Evolutionary conservation across 139 green algal species (phyloP), one percentile per base, ranked within the genome.

Genomic region (Astrephomene gubernaculifera): DNA sequence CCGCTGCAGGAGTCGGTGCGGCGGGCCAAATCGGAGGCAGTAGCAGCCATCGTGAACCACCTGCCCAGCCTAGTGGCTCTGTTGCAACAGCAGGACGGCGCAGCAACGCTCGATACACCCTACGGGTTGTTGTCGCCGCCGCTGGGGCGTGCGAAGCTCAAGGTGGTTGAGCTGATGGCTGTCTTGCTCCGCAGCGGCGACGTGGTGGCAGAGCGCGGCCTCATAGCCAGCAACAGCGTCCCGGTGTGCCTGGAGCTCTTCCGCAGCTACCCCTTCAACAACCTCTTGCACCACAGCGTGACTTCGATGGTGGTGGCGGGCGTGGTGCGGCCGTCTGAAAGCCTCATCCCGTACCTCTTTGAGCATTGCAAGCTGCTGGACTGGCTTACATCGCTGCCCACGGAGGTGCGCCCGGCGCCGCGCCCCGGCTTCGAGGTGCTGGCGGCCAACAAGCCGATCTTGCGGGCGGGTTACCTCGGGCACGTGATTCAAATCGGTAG

Each of bases 191-290:
- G 91, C 82, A 94, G 92, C 22, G 92, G 91, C 8, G 89, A 90
- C 38, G 44, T 88, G 1, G 63, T 57, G 4, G 95, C 92, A 5
- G 92, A 96, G 71, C 63, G 81, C 4, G 91, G 90, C 0, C 64
- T 98, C 5, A 88, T 97, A 9, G 57, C 70, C 14, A 86, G 89
- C 19, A 82, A 75, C 21, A 89, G 87, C 17, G 64, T 98, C 35
- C 82, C 85, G 9, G 43, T 84, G 7, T 93, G 90, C 86, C 87
- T 98, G 80, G 72, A 93, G 49, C 92, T 98, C 31, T 95, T 98
- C 52, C 71, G 90, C 63, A 65, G 70, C 22, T 97, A 95, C 86
- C 96, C 96, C 39, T 98, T 98, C 94, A 98, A 98, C 90, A 97
- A 97, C 87, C 88, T 95, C 53, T 88, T 98, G 83, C 96, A 98